Percentiles rank a stretch among this genome's conserved stretches.
phyloP scores from a whole-genome alignment of 768 basidiomycete genomes.

The Leccinum sublutescens region DNA sequence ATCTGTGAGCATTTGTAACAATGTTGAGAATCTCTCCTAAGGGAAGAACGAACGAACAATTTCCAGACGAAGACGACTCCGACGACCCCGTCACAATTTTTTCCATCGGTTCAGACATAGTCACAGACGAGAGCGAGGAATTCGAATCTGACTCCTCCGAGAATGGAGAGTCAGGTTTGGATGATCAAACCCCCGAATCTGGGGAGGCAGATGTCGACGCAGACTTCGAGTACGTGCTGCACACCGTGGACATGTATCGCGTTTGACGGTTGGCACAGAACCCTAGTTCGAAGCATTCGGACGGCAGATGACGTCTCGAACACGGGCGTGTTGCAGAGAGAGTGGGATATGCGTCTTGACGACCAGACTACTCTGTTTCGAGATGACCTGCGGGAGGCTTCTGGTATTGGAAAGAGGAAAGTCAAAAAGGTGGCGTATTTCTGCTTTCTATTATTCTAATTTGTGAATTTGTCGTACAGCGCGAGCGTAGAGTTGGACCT shows the following conservation, averaged over 20 bases:
- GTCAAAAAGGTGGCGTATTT: constrained; percentile 42
- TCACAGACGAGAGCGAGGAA: constrained; percentile 3
- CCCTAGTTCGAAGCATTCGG: constrained; percentile 66
- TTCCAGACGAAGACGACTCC: constrained; percentile 9
- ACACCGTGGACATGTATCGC: no score
- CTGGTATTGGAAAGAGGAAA: constrained; percentile 60
- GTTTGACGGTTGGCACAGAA: constrained; percentile 38
- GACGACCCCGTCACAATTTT: constrained; percentile 1
- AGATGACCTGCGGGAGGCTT: constrained; percentile 71
- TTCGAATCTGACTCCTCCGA: constrained; percentile 13
- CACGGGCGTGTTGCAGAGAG: constrained; percentile 47
- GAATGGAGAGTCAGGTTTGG: constrained; percentile 6
- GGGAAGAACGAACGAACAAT: constrained; percentile 44
- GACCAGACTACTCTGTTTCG: constrained; percentile 68
- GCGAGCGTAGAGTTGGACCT: constrained; percentile 14
- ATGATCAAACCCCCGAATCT: background rate
- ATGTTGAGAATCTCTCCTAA: constrained; percentile 44
- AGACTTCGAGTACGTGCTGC: constrained; percentile 20
- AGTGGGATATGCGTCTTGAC: constrained; percentile 74
- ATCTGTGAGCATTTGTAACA: constrained; percentile 13
- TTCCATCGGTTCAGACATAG: constrained; percentile 10
- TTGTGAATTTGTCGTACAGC: constrained; percentile 1
- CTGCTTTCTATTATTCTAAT: background rate
- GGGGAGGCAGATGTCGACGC: constrained; percentile 17
- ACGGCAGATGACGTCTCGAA: constrained; percentile 37